These are phyloP conservation scores for Tricholoma hemisulphureum DNA, from an alignment of 768 basidiomycete genomes.

Conservation along the genomic window DNA sequence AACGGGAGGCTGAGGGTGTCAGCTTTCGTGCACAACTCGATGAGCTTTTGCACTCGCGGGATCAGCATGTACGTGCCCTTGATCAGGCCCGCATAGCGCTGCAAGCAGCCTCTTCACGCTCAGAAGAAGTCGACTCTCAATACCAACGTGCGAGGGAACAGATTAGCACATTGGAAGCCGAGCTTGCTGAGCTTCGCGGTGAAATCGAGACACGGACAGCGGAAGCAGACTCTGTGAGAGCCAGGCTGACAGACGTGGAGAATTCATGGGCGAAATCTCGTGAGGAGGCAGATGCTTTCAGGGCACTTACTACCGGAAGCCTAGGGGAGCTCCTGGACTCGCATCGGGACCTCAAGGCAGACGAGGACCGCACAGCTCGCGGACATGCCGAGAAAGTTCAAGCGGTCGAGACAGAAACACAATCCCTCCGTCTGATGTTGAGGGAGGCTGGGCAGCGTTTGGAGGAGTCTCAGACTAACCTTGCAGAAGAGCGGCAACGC, in stretches of 20 bases:
- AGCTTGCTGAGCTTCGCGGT: constrained; percentile 73
- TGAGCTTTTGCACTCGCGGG: constrained; percentile 65
- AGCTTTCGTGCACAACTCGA: constrained; percentile 65
- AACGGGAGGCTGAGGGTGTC: constrained; percentile 75
- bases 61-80: constrained; percentile 84
- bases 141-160: constrained; percentile 70
- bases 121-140: constrained; percentile 75
- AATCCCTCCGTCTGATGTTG: constrained; percentile 75
- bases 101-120: constrained; percentile 68
- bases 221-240: constrained; percentile 70
- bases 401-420: constrained; percentile 75
- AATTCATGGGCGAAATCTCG: constrained; percentile 90
- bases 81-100: constrained; percentile 84
- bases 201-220: constrained; percentile 75
- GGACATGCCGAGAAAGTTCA: constrained; percentile 81
- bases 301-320: constrained; percentile 81
- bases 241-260: constrained; percentile 75
- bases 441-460: constrained; percentile 71
- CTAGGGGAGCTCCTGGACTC: constrained; percentile 86
- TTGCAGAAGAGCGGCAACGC: constrained; percentile 66
- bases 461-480: constrained; percentile 64
- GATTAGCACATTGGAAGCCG: constrained; percentile 67
- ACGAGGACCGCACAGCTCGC: constrained; percentile 73
- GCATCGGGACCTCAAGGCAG: constrained; percentile 79
- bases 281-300: constrained; percentile 88